Base-by-base conservation (phyloP, 2,329 filamentous ascomycete species). In the Colletotrichum spinosum region DNA sequence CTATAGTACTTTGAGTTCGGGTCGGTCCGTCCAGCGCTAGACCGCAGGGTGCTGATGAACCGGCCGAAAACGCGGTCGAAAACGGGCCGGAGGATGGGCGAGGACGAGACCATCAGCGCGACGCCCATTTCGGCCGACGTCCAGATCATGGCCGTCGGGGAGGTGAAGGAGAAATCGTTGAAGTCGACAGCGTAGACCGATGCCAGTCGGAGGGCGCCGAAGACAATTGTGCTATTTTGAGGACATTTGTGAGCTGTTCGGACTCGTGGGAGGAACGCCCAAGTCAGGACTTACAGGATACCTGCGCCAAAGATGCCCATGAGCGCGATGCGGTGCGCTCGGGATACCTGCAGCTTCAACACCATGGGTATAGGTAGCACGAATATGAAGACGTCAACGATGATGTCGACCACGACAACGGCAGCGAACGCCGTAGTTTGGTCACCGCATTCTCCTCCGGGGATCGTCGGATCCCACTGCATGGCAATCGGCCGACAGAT, bases 321-420 rank as follows among this genome's bases (percentile, higher is more conserved):
- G 17, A 78, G 62, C 7, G 69, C 69, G 8, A 76, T 33, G 65
- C 74, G 74, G 48, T 76, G 76, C 39, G 70, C 70, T 6, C 68
- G 50, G 7, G 71, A 69, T 39, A 78, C 55, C 35, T 85, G 84
- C 83, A 91, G 87, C 50, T 81, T 80, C 6, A 86, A 86, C 54
- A 91, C 74, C 44, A 90, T 86, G 2, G 87, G 87, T 78, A 90
- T 87, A 0, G 88, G 89, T 8, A 91, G 79, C 55, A 90, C 84
- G 13, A 92, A 80, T 41, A 91, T 86, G 49, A 87, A 84, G 44
- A 91, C 76, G 68, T 92, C 89, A 13, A 89, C 90, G 62, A 90
- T 86, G 69, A 92, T 69, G 60, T 75, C 75, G 46, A 77, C 48
- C n/a, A 70, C 69, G 8, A 75, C 75, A 7, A 73, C 76, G 48